Evolutionary conservation across 345 rosid genomes (phyloP), one percentile per base, ranked within the genome.

Genomic region (Rubroshorea leprosula): DNA sequence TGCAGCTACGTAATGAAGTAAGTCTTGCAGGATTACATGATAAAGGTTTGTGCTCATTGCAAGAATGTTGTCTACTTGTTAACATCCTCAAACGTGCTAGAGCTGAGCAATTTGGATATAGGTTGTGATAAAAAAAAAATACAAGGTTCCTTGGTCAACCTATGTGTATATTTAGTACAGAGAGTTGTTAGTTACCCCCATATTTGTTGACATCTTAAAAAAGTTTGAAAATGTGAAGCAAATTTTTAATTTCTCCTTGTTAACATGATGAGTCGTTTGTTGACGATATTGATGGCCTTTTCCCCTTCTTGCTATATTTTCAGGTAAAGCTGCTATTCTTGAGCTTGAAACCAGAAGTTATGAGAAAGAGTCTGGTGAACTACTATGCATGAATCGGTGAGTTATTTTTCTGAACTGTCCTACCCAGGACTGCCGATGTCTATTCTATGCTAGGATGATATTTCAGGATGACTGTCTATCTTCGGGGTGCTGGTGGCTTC

Each of bases 401-500:
- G 75, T 35, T 54, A 41, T 35, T 12, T 65, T 41, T 63, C 47
- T 46, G 23, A 66, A 51, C 38, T 48, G 43, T 51, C 56, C 55
- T 14, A 52, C 68, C 45, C 39, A 5, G 43, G 51, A 35, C 3
- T 13, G n/a, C 5, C 23, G 58, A 35, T 7, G 10, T 41, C 35
- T 64, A 43, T 15, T 39, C 16, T 54, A 17, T 66, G 23, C 56
- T 50, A 44, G 47, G 19, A 56, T 63, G n/a, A 50, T 53, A 58
- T 8, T 45, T 74, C 41, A 93, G 97, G 70, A 15, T 63, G 51
- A 93, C 84, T 60, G 62, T n/a, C 5, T 87, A 55, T 67, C 74
- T 89, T 43, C 80, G 94, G 13, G 97, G 97, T 55, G 97, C 94
- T 49, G 96, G 97, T 58, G 94, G 99, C 74, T 93, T 87, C 76